phyloP scores from a whole-genome alignment of 208 protist species.

The Trichomonas gallinae region DNA sequence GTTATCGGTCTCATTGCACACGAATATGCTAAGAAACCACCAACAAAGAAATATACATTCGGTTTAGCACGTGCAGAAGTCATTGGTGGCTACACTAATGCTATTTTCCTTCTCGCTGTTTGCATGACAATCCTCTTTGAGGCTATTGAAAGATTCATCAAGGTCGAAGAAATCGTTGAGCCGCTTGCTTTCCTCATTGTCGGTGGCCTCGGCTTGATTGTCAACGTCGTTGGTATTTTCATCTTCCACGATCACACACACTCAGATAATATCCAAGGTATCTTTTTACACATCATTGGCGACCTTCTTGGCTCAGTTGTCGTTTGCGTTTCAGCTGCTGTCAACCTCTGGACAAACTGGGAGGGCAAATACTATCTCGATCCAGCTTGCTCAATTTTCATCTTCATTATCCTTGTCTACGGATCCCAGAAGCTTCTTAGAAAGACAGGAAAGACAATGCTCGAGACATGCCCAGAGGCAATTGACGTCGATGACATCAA shows the following conservation, averaged over 20 bases:
- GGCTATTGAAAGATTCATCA: constrained; percentile 27
- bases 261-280: constrained; percentile 27
- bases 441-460: constrained; percentile 22
- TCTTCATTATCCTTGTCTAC: constrained; percentile 26
- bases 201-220: neutral
- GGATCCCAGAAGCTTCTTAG: constrained; percentile 2
- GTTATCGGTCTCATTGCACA: constrained; percentile 24
- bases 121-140: constrained; percentile 26
- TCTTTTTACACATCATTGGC: constrained; percentile 40
- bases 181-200: neutral
- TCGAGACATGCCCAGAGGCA: constrained; percentile 19
- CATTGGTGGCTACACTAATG: constrained; percentile 19
- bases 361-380: constrained; percentile 25
- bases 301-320: constrained; percentile 35
- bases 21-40: neutral
- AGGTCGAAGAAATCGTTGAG: neutral
- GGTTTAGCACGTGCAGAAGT: constrained; percentile 22
- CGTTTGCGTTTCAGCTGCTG: constrained; percentile 29
- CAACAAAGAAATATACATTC: constrained; percentile 1
- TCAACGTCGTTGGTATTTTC: neutral
- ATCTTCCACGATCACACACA: neutral
- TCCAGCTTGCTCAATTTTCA: constrained; percentile 32
- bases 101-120: constrained; percentile 27
- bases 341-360: constrained; percentile 24
- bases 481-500: constrained; percentile 26